Conservation (phyloP, 75 land plant species). For the Larix kaempferi region DNA sequence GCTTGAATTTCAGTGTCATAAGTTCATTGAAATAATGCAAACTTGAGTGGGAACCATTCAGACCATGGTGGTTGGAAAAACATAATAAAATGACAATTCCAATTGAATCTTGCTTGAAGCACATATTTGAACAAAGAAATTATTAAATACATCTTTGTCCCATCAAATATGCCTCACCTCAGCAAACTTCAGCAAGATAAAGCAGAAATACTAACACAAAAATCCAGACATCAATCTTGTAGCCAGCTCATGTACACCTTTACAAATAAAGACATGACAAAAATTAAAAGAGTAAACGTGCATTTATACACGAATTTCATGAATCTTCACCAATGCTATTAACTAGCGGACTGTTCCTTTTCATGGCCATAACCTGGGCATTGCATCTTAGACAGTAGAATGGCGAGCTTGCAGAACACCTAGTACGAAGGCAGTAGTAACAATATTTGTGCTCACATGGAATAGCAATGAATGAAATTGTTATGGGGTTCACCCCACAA, state of each 20-base stretch:
- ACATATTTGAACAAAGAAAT: too few relatives aligned
- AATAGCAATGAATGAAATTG: conserved; percentile 72
- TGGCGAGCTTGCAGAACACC: conserved; percentile 54
- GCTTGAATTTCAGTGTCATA: too few relatives aligned
- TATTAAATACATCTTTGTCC: too few relatives aligned
- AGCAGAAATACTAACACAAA: neutral
- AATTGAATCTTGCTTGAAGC: too few relatives aligned
- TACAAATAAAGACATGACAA: neutral
- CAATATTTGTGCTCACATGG: conserved; percentile 82
- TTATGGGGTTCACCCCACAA: conserved; percentile 70
- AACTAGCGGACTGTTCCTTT: conserved; percentile 20
- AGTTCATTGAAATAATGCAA: too few relatives aligned
- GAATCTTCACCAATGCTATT: neutral
- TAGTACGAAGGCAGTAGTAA: conserved; percentile 84
- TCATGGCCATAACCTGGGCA: conserved; percentile 74
- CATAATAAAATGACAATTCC: too few relatives aligned
- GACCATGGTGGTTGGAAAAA: too few relatives aligned
- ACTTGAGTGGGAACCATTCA: too few relatives aligned
- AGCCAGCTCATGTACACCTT: neutral
- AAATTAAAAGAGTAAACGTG: neutral
- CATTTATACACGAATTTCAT: neutral
- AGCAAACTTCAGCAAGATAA: neutral
- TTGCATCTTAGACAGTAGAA: conserved; percentile 77
- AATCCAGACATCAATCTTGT: neutral
- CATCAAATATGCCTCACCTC: neutral